Evolutionary conservation across 371 early-diverging fungal genomes (phyloP).

Genomic region (Sanchytrium tribonematis): DNA sequence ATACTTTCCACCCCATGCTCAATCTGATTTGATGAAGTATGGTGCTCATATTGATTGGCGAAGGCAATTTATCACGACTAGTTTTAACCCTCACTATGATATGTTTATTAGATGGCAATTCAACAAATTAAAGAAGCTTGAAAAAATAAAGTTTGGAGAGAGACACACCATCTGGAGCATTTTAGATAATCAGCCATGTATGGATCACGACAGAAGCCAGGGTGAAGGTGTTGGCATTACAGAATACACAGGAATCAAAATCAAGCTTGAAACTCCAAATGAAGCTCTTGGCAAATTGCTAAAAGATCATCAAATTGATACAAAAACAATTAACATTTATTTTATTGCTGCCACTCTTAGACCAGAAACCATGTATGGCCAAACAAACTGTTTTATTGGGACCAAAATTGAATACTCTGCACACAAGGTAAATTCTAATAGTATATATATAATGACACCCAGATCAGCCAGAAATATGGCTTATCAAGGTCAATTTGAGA

Average conservation of each 20-base stretch:
- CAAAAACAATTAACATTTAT: conserved; percentile 35
- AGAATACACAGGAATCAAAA: conserved; percentile 79
- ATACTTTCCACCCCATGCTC: conserved; percentile 81
- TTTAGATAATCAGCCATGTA: conserved; percentile 92
- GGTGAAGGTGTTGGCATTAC: conserved; percentile 95
- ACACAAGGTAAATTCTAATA: conserved; percentile 37
- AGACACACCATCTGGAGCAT: conserved; percentile 95
- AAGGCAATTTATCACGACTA: conserved; percentile 95
- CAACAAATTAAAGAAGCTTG: conserved; percentile 46
- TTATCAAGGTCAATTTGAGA: conserved; percentile 44
- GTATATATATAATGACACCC: conserved; percentile 65
- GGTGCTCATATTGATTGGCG: conserved; percentile 93
- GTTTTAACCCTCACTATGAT: conserved; percentile 96
- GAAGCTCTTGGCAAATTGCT: conserved; percentile 25
- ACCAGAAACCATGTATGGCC: conserved; percentile 97
- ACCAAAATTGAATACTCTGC: conserved; percentile 66
- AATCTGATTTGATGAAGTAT: conserved; percentile 47
- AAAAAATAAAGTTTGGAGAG: conserved; percentile 89
- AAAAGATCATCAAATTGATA: conserved; percentile 19
- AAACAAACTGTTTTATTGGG: conserved; percentile 90
- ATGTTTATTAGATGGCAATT: conserved; percentile 98
- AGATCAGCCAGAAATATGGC: conserved; percentile 89
- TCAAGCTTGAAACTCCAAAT: conserved; percentile 32
- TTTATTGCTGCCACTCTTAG: conserved; percentile 88
- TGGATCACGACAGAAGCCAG: conserved; percentile 96